Conservation (phyloP, 371 early-diverging fungal species). For the Apophysomyces ossiformis region DNA sequence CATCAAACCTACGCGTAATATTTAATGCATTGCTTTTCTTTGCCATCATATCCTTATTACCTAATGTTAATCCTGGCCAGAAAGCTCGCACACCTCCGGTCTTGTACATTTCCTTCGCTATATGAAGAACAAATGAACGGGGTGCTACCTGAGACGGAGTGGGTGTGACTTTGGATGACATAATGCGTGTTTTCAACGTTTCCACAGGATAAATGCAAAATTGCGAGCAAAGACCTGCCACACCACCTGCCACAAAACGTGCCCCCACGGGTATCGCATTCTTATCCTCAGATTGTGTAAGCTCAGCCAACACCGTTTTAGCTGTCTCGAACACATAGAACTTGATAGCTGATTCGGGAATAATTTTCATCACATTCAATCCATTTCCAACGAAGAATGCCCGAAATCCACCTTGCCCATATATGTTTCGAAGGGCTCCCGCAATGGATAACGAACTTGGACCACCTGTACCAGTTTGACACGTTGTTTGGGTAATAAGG, state of each 20-base stretch:
- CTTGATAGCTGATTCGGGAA: conserved; percentile 80
- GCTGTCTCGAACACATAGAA: conserved; percentile 76
- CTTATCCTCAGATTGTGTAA: conserved; percentile 53
- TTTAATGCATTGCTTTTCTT: background rate
- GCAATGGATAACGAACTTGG: conserved; percentile 29
- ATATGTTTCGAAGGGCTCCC: conserved; percentile 53
- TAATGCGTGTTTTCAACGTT: conserved; percentile 77
- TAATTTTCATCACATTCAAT: conserved; percentile 74
- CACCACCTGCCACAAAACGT: conserved; percentile 78
- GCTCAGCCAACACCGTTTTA: conserved; percentile 60
- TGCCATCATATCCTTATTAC: conserved; percentile 3
- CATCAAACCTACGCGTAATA: conserved; percentile 37
- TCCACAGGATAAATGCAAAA: conserved; percentile 84
- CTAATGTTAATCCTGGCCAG: conserved; percentile 74
- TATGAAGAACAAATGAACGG: conserved; percentile 40
- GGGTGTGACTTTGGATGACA: conserved; percentile 55
- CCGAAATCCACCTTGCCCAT: conserved; percentile 63
- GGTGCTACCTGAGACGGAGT: conserved; percentile 4
- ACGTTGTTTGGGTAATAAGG: conserved; percentile 60
- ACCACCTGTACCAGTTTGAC: conserved; percentile 1
- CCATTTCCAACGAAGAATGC: conserved; percentile 80
- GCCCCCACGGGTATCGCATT: conserved; percentile 65
- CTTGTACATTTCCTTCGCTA: conserved; percentile 63
- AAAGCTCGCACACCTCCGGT: conserved; percentile 69
- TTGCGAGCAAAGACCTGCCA: conserved; percentile 80